Evolutionary conservation across 176 grass and related monocot genomes (phyloP), one percentile per base, ranked within the genome.

Genomic region (Juncus inflexus): DNA sequence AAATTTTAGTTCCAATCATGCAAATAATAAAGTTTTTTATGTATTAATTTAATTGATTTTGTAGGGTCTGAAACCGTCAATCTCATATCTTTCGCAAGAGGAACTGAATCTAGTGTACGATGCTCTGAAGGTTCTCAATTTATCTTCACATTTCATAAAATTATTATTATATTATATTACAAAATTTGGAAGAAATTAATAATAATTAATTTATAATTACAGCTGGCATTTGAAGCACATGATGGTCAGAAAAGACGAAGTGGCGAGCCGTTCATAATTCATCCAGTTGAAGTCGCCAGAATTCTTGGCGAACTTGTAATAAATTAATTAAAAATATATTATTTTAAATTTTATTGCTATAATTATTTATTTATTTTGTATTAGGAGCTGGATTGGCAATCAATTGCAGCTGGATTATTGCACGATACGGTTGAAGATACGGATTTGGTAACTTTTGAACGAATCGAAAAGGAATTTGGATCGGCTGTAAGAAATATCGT

Each of bases 401-500:
- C 94, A 15, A 81, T 97, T 50, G 94, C 88, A 68, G 88, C 94
- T 75, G 94, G 94, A 75, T 86, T 97, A 80, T 84, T 97, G 70
- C 94, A 97, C 73, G 94, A 97, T 61, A 97, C 94, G 60, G 94
- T 97, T 78, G 94, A 97, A 84, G 94, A 97, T 81, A 97, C 94
- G 61, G 86, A 89, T 63, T 28, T 77, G 63, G 83, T 97, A 80
- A 97, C 94, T 69, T 97, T 97, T 65, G 94, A 89, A 72, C 85
- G 83, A 83, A 97, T 97, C 67, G 88, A 97, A 81, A 80, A 78
- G 74, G 85, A 97, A 63, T 97, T 97, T 64, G 94, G 94, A 37
- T 73, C 70, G 64, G 81, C 85, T 43, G 94, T 97, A 11, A 51
- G 94, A 11, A 88, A 75, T 70, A 97, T 97, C 82, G 94, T 97